Percentiles rank a stretch among this genome's conserved stretches.
phyloP scores from a whole-genome alignment of 345 rosid genomes.

The Adansonia digitata region DNA sequence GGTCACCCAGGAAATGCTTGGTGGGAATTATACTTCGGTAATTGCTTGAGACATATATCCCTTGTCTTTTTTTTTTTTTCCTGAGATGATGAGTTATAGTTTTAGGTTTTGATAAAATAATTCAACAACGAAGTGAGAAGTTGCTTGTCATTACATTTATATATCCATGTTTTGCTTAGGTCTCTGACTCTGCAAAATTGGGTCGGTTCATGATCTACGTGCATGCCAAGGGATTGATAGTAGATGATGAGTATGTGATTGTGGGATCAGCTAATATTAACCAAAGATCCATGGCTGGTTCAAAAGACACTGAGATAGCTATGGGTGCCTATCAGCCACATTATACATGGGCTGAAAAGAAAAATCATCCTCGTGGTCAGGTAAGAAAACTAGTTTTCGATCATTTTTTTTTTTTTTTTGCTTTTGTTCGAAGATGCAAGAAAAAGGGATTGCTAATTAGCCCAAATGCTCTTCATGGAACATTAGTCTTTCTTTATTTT shows the following conservation, averaged over 20 bases:
- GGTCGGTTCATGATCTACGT: conserved; percentile 66
- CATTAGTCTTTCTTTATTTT: neutral
- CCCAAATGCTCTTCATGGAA: neutral
- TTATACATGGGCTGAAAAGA: conserved; percentile 54
- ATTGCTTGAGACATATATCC: neutral
- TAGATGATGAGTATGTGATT: conserved; percentile 64
- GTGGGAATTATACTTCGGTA: neutral
- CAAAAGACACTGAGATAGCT: conserved; percentile 69
- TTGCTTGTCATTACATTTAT: neutral
- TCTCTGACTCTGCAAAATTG: conserved; percentile 24
- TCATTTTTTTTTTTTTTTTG: neutral
- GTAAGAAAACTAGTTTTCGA: conserved; percentile 25
- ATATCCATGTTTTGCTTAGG: conserved; percentile 15
- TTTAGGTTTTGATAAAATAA: neutral
- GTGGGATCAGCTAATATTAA: conserved; percentile 70
- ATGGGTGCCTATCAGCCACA: conserved; percentile 97
- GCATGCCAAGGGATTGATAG: conserved; percentile 67
- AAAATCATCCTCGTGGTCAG: conserved; percentile 74
- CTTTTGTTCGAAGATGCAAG: neutral
- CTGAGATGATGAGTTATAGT: too few relatives aligned
- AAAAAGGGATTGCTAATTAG: neutral
- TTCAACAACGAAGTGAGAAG: neutral
- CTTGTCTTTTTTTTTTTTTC: too few relatives aligned
- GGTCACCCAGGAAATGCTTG: conserved; percentile 1
- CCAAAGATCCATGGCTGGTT: conserved; percentile 74